These are phyloP conservation scores for Heterobasidion parviporum DNA, from an alignment of 1,284 basidiomycete genomes.

Conservation along the genomic window DNA sequence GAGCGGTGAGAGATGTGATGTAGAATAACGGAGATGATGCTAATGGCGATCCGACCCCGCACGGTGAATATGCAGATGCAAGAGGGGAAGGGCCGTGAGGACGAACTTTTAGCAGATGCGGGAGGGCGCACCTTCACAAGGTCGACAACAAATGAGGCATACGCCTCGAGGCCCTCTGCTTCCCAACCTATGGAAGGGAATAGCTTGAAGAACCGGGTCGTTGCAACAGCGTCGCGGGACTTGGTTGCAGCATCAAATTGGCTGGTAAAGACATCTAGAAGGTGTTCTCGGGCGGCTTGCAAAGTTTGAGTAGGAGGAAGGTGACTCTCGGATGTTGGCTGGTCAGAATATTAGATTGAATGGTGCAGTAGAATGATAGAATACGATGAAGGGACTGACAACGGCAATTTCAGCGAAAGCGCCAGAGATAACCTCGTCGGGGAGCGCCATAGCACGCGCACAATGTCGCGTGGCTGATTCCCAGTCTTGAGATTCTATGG, in stretches of 20 bases:
- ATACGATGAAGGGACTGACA: conserved; percentile 37
- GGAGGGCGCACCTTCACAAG: conserved; percentile 77
- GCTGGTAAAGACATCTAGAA: conserved; percentile 72
- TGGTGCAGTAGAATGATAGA: not conserved
- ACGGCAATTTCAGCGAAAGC: conserved; percentile 85
- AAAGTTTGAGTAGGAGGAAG: conserved; percentile 82
- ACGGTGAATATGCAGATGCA: not conserved
- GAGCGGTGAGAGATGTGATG: conserved; percentile 76
- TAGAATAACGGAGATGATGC: conserved; percentile 88
- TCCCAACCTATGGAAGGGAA: conserved; percentile 93
- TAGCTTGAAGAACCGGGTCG: conserved; percentile 92
- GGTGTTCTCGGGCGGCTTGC: conserved; percentile 61
- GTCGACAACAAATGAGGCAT: conserved; percentile 88
- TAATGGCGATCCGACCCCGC: conserved; percentile 22
- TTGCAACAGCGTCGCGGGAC: conserved; percentile 76
- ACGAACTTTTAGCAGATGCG: conserved; percentile 71
- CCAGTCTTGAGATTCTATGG: conserved; percentile 89
- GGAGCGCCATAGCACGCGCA: conserved; percentile 81
- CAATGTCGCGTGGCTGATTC: conserved; percentile 90
- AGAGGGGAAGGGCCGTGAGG: not conserved
- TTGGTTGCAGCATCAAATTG: conserved; percentile 78
- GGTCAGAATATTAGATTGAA: conserved; percentile 9
- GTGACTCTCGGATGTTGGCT: conserved; percentile 89
- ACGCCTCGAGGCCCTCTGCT: conserved; percentile 88
- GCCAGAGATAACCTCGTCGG: conserved; percentile 71